Evolutionary conservation across 768 basidiomycete species (phyloP).

Genomic region (Hebeloma cylindrosporum): DNA sequence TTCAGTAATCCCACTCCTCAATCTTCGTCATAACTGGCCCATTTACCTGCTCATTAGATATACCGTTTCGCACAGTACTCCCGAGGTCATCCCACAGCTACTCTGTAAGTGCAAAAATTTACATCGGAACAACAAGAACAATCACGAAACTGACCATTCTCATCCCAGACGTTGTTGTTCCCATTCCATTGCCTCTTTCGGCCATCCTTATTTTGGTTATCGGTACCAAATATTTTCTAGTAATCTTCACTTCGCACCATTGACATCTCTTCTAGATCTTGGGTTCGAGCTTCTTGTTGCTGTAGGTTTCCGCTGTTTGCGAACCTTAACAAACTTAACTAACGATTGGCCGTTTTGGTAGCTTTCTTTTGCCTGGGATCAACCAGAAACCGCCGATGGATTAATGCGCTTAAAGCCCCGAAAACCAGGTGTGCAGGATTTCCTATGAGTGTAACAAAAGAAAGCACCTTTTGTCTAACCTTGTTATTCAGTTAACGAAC

Average conservation of each 20-base stretch:
- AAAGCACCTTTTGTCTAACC: not conserved
- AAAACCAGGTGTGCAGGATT: constrained; percentile 49
- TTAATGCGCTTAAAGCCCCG: constrained; percentile 67
- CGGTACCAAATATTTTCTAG: constrained; percentile 37
- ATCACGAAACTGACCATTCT: not conserved
- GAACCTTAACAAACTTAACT: not conserved
- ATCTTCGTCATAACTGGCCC: not conserved
- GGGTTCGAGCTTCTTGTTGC: constrained; percentile 70
- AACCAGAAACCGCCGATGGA: constrained; percentile 63
- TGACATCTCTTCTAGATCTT: constrained; percentile 47
- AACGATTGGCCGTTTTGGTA: constrained; percentile 17
- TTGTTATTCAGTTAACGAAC: constrained; percentile 46
- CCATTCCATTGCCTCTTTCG: constrained; percentile 62
- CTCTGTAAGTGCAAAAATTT: constrained; percentile 49
- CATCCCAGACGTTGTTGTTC: constrained; percentile 59
- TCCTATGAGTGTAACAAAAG: not conserved
- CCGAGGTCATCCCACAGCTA: constrained; percentile 68
- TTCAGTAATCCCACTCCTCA: constrained; percentile 45
- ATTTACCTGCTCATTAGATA: constrained; percentile 38
- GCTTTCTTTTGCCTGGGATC: constrained; percentile 74
- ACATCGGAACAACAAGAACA: not conserved
- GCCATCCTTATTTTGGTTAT: constrained; percentile 73
- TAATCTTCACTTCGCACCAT: not conserved
- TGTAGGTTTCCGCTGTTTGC: constrained; percentile 35
- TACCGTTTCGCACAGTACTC: constrained; percentile 65